Evolutionary conservation across 148 eudicot genomes (phyloP), one percentile per base, ranked within the genome.

Genomic region (Polygonum aviculare): DNA sequence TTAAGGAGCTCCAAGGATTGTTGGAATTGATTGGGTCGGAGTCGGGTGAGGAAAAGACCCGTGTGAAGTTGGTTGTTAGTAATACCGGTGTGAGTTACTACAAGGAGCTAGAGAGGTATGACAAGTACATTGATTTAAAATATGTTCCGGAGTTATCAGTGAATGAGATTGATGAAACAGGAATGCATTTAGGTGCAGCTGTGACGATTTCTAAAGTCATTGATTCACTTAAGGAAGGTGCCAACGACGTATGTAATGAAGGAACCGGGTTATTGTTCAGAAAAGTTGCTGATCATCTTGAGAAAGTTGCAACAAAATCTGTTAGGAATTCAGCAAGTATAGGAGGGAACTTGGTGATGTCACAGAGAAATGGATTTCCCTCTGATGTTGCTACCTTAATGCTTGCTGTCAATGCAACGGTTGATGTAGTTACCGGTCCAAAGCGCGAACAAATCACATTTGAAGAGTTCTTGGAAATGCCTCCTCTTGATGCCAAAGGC

Each of bases 281-380:
- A 19, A 92, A 86, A 85, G 76, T 95, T 40, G 94, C 94, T 57
- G 74, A 78, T 38, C 97, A 95, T 81, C 75, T 92, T 81, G 94
- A 95, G 84, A 92, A 92, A 83, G 78, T 95, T 79, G 97, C 96
- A 54, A 80, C 96, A 3, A 84, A 77, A 47, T 89, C 80, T 51
- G 75, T 95, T 35, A 79, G 97, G 79, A 95, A 95, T 78, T 87
- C 92, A 59, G 98, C 91, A 26, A 95, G 97, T 80, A 26, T 95
- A 38, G 98, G 97, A n/a, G 98, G 98, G 8, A 95, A 95, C 86
- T 80, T 95, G 75, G 85, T 91, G 7, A 95, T 95, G 97, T 96
- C 98, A 33, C 98, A 95, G 73, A 86, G 87, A 77, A 82, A 81
- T 39, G 71, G 80, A 57, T 95, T 95, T 82, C 97, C 98, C 67